Evolutionary conservation across 1,139 yeast species (phyloP), one percentile per base, ranked within the genome.

Genomic region (Sugiyamaella grinbergsii): DNA sequence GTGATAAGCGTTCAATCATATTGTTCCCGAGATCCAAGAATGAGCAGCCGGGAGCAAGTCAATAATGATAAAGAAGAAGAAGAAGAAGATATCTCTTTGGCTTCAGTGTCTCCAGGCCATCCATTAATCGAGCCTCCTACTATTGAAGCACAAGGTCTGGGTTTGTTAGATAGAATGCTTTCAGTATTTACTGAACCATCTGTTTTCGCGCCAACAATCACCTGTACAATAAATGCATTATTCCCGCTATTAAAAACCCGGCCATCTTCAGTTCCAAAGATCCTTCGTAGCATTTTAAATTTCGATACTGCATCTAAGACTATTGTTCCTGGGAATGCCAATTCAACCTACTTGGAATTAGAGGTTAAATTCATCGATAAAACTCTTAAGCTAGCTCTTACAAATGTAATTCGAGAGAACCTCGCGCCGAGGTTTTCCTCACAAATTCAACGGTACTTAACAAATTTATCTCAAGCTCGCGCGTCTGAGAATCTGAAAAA

Each of bases 61-160:
- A n/a, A 8, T n/a, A 16, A 29, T 29, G 33, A 29, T n/a, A 32
- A n/a, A 13, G 29, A 23, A 7, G 56, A 60, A 4, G 59, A 60
- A 24, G 50, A 59, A 13, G 60, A 65, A 15, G 81, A 78, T 32
- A 78, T 83, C 42, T 83, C 87, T 18, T 71, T 87, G 44, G 68
- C 81, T 2, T 71, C 78, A 50, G 82, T 89, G 0, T 79, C 80
- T 20, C 73, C 80, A 1, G 75, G 73, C 51, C 98, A 91, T 64
- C 79, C 91, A 0, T 77, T 89, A 45, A 75, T 91, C 46, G 79
- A 79, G 53, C 66, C 72, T 53, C 66, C 72, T 54, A 64, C 66
- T 10, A 70, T 89, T 58, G 90, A 85, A 59, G 80, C 85, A 6
- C 96, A 91, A 66, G 85, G 93, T 0, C 77, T 76, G 50, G 82